phyloP scores from a whole-genome alignment of 176 grass and related monocot genomes.

The Dendrocalamus sinicus region DNA sequence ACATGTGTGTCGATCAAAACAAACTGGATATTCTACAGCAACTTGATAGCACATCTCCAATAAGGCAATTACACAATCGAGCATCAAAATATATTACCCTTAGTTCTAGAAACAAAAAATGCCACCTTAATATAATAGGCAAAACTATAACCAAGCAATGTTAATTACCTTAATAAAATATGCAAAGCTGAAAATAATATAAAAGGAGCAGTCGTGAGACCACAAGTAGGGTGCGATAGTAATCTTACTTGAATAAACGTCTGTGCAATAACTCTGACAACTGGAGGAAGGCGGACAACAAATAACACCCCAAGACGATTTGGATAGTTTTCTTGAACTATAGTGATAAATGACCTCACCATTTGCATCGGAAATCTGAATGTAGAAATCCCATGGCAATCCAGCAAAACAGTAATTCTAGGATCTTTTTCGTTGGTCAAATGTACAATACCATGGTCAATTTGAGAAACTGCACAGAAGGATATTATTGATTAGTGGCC shows the following conservation, averaged over 20 bases:
- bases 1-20: background rate
- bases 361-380: slow-evolving; percentile 98
- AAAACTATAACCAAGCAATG: background rate
- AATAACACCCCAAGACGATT: slow-evolving; percentile 76
- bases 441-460: slow-evolving; percentile 77
- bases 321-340: slow-evolving; percentile 93
- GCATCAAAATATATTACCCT: background rate
- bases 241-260: slow-evolving; percentile 88
- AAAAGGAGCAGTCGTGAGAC: slow-evolving; percentile 13
- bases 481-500: slow-evolving; percentile 15
- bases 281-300: slow-evolving; percentile 87
- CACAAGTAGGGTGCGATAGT: background rate
- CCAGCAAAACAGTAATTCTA: slow-evolving; percentile 83
- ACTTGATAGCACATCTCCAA: background rate
- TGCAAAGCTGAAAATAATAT: background rate
- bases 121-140: background rate
- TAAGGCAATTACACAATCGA: background rate
- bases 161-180: background rate
- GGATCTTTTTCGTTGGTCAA: slow-evolving; percentile 82
- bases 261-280: slow-evolving; percentile 96
- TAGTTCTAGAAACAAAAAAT: background rate
- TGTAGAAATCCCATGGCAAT: slow-evolving; percentile 88
- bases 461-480: slow-evolving; percentile 84
- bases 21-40: slow-evolving; percentile 1
- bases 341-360: slow-evolving; percentile 80